Evolutionary conservation across 176 grass and related monocot genomes (phyloP).

Genomic region (Oryza officinalis): DNA sequence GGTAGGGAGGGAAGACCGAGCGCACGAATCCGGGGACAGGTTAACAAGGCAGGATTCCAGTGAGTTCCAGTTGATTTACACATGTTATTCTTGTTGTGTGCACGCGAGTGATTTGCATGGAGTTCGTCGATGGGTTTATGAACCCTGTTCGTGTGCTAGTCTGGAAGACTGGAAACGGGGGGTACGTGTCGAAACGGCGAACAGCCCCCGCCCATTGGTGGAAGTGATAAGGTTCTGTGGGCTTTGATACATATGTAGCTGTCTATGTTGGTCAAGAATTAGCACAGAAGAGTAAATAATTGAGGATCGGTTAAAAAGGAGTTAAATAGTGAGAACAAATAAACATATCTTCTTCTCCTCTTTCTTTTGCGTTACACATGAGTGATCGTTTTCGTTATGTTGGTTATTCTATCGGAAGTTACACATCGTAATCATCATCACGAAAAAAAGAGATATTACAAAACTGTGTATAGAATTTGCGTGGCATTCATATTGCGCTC

Average conservation of each 20-base stretch:
- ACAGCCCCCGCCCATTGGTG: not conserved
- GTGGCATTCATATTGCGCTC: not conserved
- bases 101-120: not conserved
- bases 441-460: not conserved
- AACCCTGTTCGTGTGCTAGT: not conserved
- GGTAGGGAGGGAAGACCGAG: not conserved
- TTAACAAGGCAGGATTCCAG: not conserved
- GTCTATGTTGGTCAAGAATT: not conserved
- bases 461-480: not conserved
- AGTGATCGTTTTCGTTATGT: not conserved
- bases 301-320: not conserved
- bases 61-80: not conserved
- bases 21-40: not conserved
- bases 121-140: not conserved
- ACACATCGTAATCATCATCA: not conserved
- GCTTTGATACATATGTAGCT: not conserved
- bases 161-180: not conserved
- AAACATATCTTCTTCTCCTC: not conserved
- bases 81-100: not conserved
- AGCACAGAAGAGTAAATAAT: not conserved
- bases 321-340: not conserved
- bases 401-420: not conserved
- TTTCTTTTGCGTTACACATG: not conserved
- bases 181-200: not conserved
- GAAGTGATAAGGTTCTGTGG: not conserved